Base-by-base conservation (phyloP, 805 yeast genomes). In the Saccharomyces mikatae region DNA sequence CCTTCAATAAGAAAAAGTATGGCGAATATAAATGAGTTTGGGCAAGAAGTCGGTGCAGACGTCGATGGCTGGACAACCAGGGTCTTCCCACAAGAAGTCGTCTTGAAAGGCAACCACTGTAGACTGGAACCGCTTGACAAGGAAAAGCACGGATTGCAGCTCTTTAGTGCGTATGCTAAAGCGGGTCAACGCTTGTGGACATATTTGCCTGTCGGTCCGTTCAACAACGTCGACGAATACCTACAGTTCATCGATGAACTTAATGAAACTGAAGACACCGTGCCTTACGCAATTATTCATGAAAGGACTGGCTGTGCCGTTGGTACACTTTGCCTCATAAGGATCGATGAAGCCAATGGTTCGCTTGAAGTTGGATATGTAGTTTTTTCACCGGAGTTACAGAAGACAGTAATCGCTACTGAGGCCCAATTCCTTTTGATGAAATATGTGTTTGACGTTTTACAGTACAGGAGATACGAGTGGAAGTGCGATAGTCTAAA, bases 401-500 rank as follows among this genome's bases (percentile, higher is more conserved):
- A 55, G 48, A 53, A 62, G 41, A 69, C 71, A 8, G 58, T 62
- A 4, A 56, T 60, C 28, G 65, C 71, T 9, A 70, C 74, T 1
- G 74, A 71, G 51, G 69, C 68, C 2, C 62, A 63, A 49, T 70
- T 60, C 54, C 57, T 70, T 31, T 48, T 69, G 53, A 60, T 64
- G 58, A 58, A 58, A 41, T 58, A 67, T 48, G 71, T 64, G 1
- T 67, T 70, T 49, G 68, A 65, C 1, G 54, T 41, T 9, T 57
- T 68, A 47, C 63, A 66, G 2, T 66, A 67, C 55, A 59, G 74
- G 21, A 60, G 74, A 14, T 62, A 58, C 49, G 72, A 70, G 53
- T 71, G 74, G 74, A 69, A 66, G 53, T 71, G 73, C 55, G 63
- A 70, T 55, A 58, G 61, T 41, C 59, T 63, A 31, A 68, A 70